phyloP scores from a whole-genome alignment of 441 rosid species.

The Populus hybrid region DNA sequence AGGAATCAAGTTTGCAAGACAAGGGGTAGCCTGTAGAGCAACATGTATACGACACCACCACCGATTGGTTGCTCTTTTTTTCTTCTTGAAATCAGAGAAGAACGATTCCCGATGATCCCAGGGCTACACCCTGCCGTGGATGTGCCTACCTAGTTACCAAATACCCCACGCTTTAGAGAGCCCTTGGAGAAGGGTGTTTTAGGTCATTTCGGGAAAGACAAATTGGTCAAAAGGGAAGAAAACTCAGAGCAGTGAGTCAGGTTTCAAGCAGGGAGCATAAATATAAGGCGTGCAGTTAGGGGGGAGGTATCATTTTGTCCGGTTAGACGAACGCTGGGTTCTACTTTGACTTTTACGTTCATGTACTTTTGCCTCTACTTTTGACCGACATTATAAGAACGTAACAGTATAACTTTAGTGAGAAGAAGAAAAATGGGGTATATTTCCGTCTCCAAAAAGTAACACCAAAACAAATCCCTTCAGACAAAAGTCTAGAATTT shows the following conservation, averaged over 20 bases:
- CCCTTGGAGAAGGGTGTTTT: background rate
- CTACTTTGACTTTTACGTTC: conserved; percentile 31
- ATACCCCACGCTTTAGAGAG: background rate
- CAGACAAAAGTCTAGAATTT: background rate
- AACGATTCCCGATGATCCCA: conserved; percentile 22
- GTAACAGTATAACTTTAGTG: background rate
- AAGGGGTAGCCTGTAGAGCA: background rate
- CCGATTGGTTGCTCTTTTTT: conserved; percentile 16
- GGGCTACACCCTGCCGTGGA: background rate
- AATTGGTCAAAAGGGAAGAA: conserved; percentile 22
- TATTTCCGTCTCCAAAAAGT: background rate
- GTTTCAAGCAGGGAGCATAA: background rate
- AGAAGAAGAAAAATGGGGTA: background rate
- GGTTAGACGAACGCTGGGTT: conserved; percentile 24
- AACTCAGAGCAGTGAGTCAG: conserved; percentile 19
- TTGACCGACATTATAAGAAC: conserved; percentile 17
- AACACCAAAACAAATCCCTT: background rate
- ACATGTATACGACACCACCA: background rate
- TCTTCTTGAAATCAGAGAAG: conserved; percentile 32
- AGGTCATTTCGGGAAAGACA: conserved; percentile 21
- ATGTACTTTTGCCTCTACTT: conserved; percentile 26
- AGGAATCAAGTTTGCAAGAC: background rate
- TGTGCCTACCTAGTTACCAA: background rate
- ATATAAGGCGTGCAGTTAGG: conserved; percentile 27
- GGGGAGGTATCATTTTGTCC: conserved; percentile 34